These are phyloP conservation scores for Candida dubliniensis DNA, from an alignment of 1,139 yeast species.

Conservation along the genomic window DNA sequence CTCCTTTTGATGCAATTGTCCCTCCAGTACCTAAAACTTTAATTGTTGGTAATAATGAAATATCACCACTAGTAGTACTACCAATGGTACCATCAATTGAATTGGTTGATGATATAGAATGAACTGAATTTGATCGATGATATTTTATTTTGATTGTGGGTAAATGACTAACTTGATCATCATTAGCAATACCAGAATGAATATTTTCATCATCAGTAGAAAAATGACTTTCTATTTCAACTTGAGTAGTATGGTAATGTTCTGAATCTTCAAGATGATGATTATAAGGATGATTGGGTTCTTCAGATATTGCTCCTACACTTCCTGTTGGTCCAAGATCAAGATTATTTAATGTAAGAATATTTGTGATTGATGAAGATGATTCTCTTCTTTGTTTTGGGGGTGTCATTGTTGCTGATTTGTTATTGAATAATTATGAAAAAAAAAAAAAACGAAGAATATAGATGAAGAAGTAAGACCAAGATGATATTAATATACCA, in stretches of 20 bases:
- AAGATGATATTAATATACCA: too few relatives aligned
- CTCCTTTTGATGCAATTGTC: conserved; percentile 68
- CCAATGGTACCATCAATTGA: conserved; percentile 1
- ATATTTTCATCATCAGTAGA: neutral
- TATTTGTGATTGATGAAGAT: too few relatives aligned
- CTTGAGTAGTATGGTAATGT: neutral
- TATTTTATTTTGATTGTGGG: conserved; percentile 17
- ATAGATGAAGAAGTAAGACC: too few relatives aligned
- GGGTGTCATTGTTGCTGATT: too few relatives aligned
- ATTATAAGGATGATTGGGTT: neutral
- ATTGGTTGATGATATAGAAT: conserved; percentile 8
- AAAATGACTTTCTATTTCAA: conserved; percentile 4
- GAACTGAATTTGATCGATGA: conserved; percentile 16
- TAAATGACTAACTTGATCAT: neutral
- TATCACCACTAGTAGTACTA: conserved; percentile 8
- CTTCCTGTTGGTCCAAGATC: neutral
- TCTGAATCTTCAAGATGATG: neutral
- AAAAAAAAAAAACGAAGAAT: too few relatives aligned
- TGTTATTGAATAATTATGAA: too few relatives aligned
- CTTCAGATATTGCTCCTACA: neutral
- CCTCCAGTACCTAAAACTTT: conserved; percentile 75
- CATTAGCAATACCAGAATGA: neutral
- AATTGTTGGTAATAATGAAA: conserved; percentile 35
- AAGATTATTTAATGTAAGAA: neutral
- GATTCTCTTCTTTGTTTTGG: too few relatives aligned